Conservation (phyloP, 495 filamentous ascomycete species). For the Jackrogersella minutella region DNA sequence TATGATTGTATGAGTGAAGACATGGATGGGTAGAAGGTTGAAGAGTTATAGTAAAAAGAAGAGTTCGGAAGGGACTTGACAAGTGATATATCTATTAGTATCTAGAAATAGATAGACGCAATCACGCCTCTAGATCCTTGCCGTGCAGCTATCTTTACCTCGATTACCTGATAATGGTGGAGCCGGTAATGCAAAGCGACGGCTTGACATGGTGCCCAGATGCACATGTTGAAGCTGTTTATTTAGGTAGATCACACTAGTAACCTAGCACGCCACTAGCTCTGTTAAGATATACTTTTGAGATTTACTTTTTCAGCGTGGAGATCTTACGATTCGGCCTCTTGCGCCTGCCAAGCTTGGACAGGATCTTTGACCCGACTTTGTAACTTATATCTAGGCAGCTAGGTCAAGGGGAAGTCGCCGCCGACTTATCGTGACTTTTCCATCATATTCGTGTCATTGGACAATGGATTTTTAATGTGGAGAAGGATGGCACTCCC, state of each 20-base stretch:
- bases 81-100: too few species aligned
- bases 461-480: conserved; percentile 28
- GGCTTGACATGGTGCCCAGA: conserved; percentile 14
- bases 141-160: conserved; percentile 21
- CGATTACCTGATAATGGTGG: conserved; percentile 33
- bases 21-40: neutral
- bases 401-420: conserved; percentile 18
- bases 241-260: conserved; percentile 1
- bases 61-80: conserved; percentile 1
- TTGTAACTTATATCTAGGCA: conserved; percentile 18
- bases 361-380: conserved; percentile 2
- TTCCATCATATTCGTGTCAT: conserved; percentile 3
- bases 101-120: conserved; percentile 16
- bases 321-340: conserved; percentile 22
- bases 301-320: conserved; percentile 2
- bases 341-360: conserved; percentile 18
- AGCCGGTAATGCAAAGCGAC: conserved; percentile 20
- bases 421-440: conserved; percentile 17
- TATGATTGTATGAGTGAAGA: neutral
- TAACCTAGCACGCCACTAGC: conserved; percentile 11
- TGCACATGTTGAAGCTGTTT: neutral
- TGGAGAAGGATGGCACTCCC: conserved; percentile 18
- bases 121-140: conserved; percentile 7
- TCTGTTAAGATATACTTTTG: conserved; percentile 25
- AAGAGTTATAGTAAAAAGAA: neutral